Percentiles rank a stretch among this genome's conserved stretches.
Evolutionary conservation across 345 rosid genomes (phyloP).

Genomic region (Citrus medica): DNA sequence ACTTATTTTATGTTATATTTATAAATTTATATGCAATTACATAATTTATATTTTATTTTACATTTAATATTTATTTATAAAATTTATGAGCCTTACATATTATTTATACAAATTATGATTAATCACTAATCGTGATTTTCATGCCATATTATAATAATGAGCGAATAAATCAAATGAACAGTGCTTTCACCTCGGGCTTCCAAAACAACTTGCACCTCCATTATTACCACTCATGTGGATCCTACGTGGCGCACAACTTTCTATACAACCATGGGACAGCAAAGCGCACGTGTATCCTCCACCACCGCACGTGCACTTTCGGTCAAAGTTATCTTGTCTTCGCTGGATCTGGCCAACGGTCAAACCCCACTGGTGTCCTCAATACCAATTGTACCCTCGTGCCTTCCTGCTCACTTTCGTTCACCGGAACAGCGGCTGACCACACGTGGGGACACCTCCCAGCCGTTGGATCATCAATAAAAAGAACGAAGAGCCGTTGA

Average conservation of each 20-base stretch:
- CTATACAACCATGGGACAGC: slow-evolving; percentile 43
- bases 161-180: neutral
- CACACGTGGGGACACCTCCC: slow-evolving; percentile 7
- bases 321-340: slow-evolving; percentile 40
- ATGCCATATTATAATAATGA: too few species aligned
- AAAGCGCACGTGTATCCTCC: slow-evolving; percentile 53
- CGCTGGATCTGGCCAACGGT: slow-evolving; percentile 42
- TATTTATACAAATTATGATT: too few species aligned
- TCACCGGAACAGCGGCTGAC: slow-evolving; percentile 22
- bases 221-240: slow-evolving; percentile 43
- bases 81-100: too few species aligned
- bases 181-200: neutral
- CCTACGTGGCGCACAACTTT: slow-evolving; percentile 47
- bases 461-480: slow-evolving; percentile 14
- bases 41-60: too few species aligned
- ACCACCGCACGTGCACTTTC: slow-evolving; percentile 41
- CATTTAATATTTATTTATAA: too few species aligned
- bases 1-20: too few species aligned
- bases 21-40: too few species aligned
- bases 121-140: too few species aligned
- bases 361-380: slow-evolving; percentile 7
- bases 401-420: slow-evolving; percentile 10
- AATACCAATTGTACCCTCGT: slow-evolving; percentile 2
- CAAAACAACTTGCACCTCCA: neutral
- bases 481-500: slow-evolving; percentile 10